Conservation (phyloP, 2,329 filamentous ascomycete genomes). For the Cylindrodendrum hubeiense region DNA sequence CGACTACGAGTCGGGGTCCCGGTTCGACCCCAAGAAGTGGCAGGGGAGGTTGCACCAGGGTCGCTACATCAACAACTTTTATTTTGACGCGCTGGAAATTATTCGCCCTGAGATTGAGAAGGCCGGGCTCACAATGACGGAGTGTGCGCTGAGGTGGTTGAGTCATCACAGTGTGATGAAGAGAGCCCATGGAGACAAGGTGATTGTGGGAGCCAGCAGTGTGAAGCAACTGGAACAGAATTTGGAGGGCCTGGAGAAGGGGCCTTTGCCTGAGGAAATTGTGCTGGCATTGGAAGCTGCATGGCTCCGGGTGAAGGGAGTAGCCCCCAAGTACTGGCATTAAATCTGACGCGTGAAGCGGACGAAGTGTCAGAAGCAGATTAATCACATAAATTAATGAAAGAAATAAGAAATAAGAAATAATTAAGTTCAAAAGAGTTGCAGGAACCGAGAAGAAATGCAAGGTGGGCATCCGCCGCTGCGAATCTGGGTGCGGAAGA, state of each 20-base stretch:
- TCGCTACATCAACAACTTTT: slow-evolving; percentile 72
- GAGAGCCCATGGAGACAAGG: slow-evolving; percentile 57
- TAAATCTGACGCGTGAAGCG: background rate
- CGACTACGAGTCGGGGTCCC: slow-evolving; percentile 38
- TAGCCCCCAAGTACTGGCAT: slow-evolving; percentile 48
- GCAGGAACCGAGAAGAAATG: no score
- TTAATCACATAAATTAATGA: no score
- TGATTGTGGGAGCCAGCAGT: slow-evolving; percentile 64
- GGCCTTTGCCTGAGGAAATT: slow-evolving; percentile 79
- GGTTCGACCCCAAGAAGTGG: slow-evolving; percentile 34
- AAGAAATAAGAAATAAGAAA: no score
- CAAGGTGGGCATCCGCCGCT: no score
- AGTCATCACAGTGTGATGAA: slow-evolving; percentile 72
- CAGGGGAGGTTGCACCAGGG: slow-evolving; percentile 18
- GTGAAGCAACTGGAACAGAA: slow-evolving; percentile 63
- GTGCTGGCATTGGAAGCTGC: slow-evolving; percentile 58
- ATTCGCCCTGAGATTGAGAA: slow-evolving; percentile 74
- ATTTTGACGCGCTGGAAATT: slow-evolving; percentile 68
- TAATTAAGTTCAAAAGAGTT: no score
- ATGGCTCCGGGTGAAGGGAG: slow-evolving; percentile 1
- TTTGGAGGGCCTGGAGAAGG: slow-evolving; percentile 58
- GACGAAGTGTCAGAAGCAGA: no score
- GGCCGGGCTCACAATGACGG: slow-evolving; percentile 73
- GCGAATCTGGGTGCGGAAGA: no score
- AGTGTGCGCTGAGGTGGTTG: slow-evolving; percentile 77